Evolutionary conservation across 2,329 filamentous ascomycete species (phyloP), one percentile per base, ranked within the genome.

Genomic region (Pyricularia sp.): DNA sequence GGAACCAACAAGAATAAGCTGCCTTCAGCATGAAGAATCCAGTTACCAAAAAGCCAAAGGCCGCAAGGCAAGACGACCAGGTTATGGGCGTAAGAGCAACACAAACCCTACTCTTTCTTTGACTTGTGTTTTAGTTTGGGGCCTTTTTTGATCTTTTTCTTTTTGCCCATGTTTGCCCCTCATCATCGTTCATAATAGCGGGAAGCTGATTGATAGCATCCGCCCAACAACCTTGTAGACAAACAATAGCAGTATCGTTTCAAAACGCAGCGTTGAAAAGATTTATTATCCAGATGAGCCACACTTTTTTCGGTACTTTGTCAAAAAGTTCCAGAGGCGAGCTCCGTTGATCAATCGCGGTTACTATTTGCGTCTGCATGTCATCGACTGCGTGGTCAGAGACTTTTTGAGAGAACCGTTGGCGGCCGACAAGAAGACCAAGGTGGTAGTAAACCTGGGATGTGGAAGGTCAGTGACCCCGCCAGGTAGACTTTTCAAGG

Each of bases 271-370:
- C 74, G 94, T 97, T n/a, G 93, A 97, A 76, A 90, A 90, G 73
- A 82, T 97, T 17, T 97, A 97, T 78, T 90, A 92, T 75, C 84
- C 90, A 20, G 74, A 87, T 71, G 88, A 96, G 74, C 87, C 91
- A 31, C 91, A 96, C 77, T 97, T 92, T 81, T 94, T 95, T 73
- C 90, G 91, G 65, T 90, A 92, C 76, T 97, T 97, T 78, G 92
- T 97, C 42, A 89, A 87, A 73, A 96, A 94, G 77, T 91, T 91
- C 73, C 89, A 93, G 78, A 85, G 93, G 70, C 85, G 94, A 65
- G 89, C 92, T n/a, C 93, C 94, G 0, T 83, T 97, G 67, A 95
- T 97, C 75, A 97, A 97, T 77, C 86, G 94, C 64, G 92, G 93
- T 66, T 97, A 97, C 75, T 93, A 92, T 87, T 81, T 97, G 55